phyloP scores from a whole-genome alignment of 1,139 yeast species.

The Yamadazyma trypodendri region DNA sequence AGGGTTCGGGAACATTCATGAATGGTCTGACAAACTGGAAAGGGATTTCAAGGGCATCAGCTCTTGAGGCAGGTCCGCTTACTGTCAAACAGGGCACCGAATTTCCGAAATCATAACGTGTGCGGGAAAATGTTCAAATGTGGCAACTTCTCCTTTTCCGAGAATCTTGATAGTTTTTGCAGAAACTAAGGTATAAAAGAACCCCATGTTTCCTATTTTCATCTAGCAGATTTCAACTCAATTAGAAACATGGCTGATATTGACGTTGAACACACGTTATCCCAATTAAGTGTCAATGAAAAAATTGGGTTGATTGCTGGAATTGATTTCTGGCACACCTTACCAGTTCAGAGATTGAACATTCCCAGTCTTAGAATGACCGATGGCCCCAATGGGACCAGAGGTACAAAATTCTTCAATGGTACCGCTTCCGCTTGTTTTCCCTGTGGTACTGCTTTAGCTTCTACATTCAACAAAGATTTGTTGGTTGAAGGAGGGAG shows the following conservation, averaged over 20 bases:
- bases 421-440: slow-evolving; percentile 33
- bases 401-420: slow-evolving; percentile 34
- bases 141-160: no score
- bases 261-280: slow-evolving; percentile 44
- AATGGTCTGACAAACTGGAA: no score
- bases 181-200: no score
- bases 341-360: slow-evolving; percentile 41
- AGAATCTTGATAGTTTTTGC: no score
- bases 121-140: no score
- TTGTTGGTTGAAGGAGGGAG: slow-evolving; percentile 29
- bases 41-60: no score
- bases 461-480: slow-evolving; percentile 41
- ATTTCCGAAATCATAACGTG: no score
- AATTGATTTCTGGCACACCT: slow-evolving; percentile 56
- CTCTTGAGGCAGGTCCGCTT: no score
- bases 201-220: background rate
- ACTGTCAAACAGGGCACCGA: no score
- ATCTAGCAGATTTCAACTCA: background rate
- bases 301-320: slow-evolving; percentile 50
- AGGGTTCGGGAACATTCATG: no score
- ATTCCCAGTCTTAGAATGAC: slow-evolving; percentile 31
- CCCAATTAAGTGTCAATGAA: slow-evolving; percentile 45
- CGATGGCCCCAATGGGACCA: slow-evolving; percentile 37
- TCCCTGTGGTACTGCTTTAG: slow-evolving; percentile 40
- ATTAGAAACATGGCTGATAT: slow-evolving; percentile 3